Evolutionary conservation across 1,284 basidiomycete genomes (phyloP).

Genomic region (Hymenochaete sp.): DNA sequence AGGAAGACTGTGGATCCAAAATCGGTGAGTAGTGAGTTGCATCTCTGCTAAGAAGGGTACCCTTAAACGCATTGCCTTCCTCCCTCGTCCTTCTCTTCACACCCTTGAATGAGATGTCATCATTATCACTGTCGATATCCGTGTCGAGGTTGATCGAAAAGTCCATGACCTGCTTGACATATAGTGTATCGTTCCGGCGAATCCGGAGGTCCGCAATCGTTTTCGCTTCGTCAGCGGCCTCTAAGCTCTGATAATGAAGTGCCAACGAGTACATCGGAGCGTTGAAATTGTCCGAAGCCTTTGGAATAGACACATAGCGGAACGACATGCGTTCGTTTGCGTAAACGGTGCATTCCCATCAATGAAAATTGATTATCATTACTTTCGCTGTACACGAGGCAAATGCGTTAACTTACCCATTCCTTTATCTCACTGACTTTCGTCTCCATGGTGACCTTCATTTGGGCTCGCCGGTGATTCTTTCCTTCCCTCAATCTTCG

Average conservation of each 20-base stretch:
- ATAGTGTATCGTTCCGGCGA: constrained; percentile 53
- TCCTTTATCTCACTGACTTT: constrained; percentile 72
- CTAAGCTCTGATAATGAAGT: constrained; percentile 52
- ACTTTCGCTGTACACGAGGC: neutral
- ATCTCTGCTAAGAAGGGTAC: constrained; percentile 54
- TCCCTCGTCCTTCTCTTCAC: constrained; percentile 31
- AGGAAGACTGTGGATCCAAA: neutral
- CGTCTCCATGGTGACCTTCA: constrained; percentile 53
- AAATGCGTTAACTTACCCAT: constrained; percentile 36
- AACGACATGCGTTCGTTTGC: no score
- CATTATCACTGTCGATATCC: constrained; percentile 36
- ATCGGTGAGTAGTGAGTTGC: constrained; percentile 4
- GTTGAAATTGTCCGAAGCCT: no score
- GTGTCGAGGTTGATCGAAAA: constrained; percentile 44
- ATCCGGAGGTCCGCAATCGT: constrained; percentile 56
- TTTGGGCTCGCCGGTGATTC: constrained; percentile 37
- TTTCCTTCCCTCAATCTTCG: constrained; percentile 53
- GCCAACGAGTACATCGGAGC: no score
- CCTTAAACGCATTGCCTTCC: constrained; percentile 66
- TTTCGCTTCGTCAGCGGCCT: constrained; percentile 54
- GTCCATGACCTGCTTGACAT: constrained; percentile 56
- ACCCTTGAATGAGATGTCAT: constrained; percentile 13
- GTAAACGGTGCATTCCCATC: no score
- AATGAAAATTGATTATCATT: constrained; percentile 23
- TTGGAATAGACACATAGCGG: no score